phyloP scores from a whole-genome alignment of 73 alveolate species.

The Tetrahymena elliotti region DNA sequence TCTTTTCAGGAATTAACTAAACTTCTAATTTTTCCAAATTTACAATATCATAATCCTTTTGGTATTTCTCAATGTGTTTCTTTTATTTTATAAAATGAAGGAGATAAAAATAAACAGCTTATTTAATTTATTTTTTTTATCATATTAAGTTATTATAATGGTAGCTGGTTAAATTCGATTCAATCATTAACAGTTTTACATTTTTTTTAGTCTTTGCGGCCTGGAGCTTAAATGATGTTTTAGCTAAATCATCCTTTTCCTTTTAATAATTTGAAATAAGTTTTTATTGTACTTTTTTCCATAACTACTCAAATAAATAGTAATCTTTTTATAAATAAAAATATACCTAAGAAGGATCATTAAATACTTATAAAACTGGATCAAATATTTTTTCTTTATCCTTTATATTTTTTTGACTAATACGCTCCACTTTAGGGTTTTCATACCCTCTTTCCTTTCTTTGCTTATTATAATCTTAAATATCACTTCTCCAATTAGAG shows the following conservation, averaged over 20 bases:
- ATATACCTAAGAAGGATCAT: not conserved
- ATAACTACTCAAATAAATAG: not conserved
- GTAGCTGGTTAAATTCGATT: too few relatives aligned
- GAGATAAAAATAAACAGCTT: not conserved
- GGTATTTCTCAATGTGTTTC: not conserved
- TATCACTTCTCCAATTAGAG: not conserved
- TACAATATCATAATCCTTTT: not conserved
- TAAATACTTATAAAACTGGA: not conserved
- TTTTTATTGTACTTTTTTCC: too few relatives aligned
- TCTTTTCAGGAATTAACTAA: not conserved
- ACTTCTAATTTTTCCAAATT: not conserved
- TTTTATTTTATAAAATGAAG: not conserved
- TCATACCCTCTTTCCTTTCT: not conserved
- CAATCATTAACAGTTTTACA: not conserved
- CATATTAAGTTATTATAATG: too few relatives aligned
- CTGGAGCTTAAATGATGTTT: not conserved
- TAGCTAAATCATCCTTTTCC: not conserved
- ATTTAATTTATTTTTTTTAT: too few relatives aligned
- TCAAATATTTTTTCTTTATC: not conserved
- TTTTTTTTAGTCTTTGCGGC: not conserved
- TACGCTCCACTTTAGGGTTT: not conserved
- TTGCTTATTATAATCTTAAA: not conserved
- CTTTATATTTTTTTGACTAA: not conserved
- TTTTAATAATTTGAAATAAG: too few relatives aligned
- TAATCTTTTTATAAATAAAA: not conserved